Evolutionary conservation across 371 early-diverging fungal genomes (phyloP).

Genomic region (Thermomucor indicae-seudaticae): DNA sequence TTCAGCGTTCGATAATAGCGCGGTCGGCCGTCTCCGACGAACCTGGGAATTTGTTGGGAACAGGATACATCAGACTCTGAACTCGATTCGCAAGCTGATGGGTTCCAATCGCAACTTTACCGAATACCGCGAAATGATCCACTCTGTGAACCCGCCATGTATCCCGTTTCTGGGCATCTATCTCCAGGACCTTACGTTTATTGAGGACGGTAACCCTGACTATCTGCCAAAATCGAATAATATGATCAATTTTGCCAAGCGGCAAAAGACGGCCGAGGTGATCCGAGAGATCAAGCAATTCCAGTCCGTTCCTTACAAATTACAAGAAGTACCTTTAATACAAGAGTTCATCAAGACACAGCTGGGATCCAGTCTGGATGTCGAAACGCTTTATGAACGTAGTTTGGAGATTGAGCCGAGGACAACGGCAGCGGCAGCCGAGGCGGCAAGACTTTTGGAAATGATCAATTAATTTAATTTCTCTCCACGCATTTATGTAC

Average conservation of each 20-base stretch:
- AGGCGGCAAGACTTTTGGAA: conserved; percentile 3
- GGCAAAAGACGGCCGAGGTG: conserved; percentile 81
- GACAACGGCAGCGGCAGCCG: conserved; percentile 10
- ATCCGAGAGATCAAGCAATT: conserved; percentile 93
- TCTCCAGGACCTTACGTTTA: conserved; percentile 90
- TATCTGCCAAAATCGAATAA: conserved; percentile 50
- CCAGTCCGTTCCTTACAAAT: conserved; percentile 81
- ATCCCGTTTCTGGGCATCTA: conserved; percentile 90
- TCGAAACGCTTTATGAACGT: conserved; percentile 62
- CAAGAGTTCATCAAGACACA: conserved; percentile 73
- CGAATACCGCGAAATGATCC: conserved; percentile 83
- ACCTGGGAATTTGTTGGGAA: conserved; percentile 79
- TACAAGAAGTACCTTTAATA: conserved; percentile 73
- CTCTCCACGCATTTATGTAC: neutral
- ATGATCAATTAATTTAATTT: conserved; percentile 14
- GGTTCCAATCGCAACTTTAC: conserved; percentile 80
- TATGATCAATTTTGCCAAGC: conserved; percentile 91
- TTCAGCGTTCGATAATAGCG: conserved; percentile 86
- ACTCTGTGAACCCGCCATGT: conserved; percentile 85
- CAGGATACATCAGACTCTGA: conserved; percentile 50
- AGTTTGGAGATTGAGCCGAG: conserved; percentile 70
- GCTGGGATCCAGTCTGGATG: conserved; percentile 57
- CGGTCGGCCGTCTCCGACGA: conserved; percentile 84
- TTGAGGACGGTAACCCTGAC: conserved; percentile 91
- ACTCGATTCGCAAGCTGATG: conserved; percentile 63